phyloP scores from a whole-genome alignment of 2,329 filamentous ascomycete species.

The Fusarium nematophilum region DNA sequence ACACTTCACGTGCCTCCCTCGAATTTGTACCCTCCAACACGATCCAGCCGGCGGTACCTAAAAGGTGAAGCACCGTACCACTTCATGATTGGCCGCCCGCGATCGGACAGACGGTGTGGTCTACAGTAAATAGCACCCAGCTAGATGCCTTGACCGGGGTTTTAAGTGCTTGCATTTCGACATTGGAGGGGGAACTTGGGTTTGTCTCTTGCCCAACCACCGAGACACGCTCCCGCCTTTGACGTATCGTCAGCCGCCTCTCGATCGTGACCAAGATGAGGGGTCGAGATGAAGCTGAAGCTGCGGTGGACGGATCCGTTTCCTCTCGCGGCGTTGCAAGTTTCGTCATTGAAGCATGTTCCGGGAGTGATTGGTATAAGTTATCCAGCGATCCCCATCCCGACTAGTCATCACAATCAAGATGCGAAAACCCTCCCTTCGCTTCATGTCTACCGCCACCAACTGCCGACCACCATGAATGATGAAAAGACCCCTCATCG shows the following conservation, averaged over 20 bases:
- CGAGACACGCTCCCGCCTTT: too few relatives aligned
- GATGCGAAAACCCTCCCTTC: too few relatives aligned
- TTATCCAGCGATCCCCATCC: too few relatives aligned
- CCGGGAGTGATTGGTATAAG: too few relatives aligned
- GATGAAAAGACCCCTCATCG: too few relatives aligned
- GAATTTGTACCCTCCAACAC: slow-evolving; percentile 1
- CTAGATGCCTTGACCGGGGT: slow-evolving; percentile 31
- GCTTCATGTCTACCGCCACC: too few relatives aligned
- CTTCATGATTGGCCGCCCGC: slow-evolving; percentile 32
- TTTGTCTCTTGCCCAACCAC: slow-evolving; percentile 6
- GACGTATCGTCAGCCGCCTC: neutral
- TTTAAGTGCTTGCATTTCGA: slow-evolving; percentile 44
- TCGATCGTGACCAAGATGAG: neutral
- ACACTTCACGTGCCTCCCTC: slow-evolving; percentile 21
- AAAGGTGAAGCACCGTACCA: slow-evolving; percentile 21
- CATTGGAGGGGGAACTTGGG: neutral
- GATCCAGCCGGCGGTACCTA: slow-evolving; percentile 33
- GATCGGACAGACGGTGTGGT: slow-evolving; percentile 17
- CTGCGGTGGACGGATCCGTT: too few relatives aligned
- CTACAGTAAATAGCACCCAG: slow-evolving; percentile 29
- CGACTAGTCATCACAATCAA: too few relatives aligned
- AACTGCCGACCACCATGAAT: too few relatives aligned
- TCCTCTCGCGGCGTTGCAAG: too few relatives aligned
- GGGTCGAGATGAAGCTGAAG: too few relatives aligned
- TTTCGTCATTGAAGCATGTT: too few relatives aligned